Conservation (phyloP, 106 monocot genomes). For the Xerophyta viscosa region DNA sequence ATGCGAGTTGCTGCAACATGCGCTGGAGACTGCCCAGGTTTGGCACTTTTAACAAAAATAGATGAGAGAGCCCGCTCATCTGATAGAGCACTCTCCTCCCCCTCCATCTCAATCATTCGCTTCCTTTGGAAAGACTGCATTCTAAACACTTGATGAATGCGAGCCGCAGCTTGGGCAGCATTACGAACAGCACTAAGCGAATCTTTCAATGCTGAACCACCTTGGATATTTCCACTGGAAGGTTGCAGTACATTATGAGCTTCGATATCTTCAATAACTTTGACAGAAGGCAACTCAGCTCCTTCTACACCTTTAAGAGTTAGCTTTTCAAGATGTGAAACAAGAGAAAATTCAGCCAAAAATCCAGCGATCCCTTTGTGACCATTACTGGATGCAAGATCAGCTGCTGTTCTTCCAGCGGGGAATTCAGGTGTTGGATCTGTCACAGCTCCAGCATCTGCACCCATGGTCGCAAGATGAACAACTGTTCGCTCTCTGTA, state of each 20-base stretch:
- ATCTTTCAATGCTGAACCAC: conserved; percentile 44
- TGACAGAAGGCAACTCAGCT: conserved; percentile 21
- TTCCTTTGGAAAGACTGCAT: conserved; percentile 91
- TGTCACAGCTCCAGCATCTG: conserved; percentile 61
- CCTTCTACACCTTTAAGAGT: conserved; percentile 50
- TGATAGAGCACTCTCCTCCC: conserved; percentile 47
- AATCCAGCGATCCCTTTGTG: conserved; percentile 97
- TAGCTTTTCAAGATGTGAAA: conserved; percentile 60
- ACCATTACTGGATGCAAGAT: conserved; percentile 85
- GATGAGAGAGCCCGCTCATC: conserved; percentile 70
- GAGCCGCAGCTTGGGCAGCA: conserved; percentile 77
- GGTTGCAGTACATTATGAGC: conserved; percentile 14
- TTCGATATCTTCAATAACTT: conserved; percentile 24
- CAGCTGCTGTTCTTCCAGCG: conserved; percentile 89
- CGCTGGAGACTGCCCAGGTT: conserved; percentile 33
- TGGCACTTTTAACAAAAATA: conserved; percentile 33
- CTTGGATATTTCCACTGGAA: conserved; percentile 25
- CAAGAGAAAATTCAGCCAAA: conserved; percentile 79
- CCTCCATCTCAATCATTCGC: conserved; percentile 40
- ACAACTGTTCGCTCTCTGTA: conserved; percentile 70
- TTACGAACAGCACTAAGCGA: conserved; percentile 73
- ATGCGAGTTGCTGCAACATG: conserved; percentile 76
- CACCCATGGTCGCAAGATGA: conserved; percentile 54
- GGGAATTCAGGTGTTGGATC: conserved; percentile 78
- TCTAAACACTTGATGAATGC: conserved; percentile 86